phyloP scores from a whole-genome alignment of 495 filamentous ascomycete genomes.

The Penicillium subrubescens region DNA sequence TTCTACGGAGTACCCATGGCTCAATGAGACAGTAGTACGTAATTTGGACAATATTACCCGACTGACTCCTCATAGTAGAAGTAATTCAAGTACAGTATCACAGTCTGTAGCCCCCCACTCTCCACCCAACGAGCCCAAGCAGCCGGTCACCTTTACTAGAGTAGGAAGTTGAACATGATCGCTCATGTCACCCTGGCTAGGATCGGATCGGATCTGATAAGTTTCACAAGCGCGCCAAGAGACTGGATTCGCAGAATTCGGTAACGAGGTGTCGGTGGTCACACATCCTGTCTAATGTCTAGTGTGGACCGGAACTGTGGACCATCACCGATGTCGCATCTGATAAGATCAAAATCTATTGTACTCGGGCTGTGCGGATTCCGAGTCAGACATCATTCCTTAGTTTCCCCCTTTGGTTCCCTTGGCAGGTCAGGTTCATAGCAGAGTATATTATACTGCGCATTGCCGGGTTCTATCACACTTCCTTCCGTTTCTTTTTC shows the following conservation, averaged over 20 bases:
- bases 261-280: not conserved
- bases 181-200: constrained; percentile 2
- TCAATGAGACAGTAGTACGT: too few species aligned
- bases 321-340: constrained; percentile 21
- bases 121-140: not conserved
- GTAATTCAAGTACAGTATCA: not conserved
- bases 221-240: not conserved
- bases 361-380: not conserved
- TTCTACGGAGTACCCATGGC: not conserved
- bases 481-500: not conserved
- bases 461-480: not conserved
- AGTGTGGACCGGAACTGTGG: not conserved
- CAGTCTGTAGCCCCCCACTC: not conserved
- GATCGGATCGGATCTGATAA: constrained; percentile 16
- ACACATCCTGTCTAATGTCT: not conserved
- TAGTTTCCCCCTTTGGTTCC: not conserved
- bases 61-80: too few species aligned
- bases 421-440: not conserved
- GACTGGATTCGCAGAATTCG: not conserved
- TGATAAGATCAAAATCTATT: constrained; percentile 20
- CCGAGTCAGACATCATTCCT: not conserved
- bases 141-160: not conserved
- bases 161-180: not conserved
- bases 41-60: too few species aligned
- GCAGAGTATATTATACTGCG: not conserved